phyloP scores from a whole-genome alignment of 2,329 filamentous ascomycete genomes.

The Hypoxylon sp. region DNA sequence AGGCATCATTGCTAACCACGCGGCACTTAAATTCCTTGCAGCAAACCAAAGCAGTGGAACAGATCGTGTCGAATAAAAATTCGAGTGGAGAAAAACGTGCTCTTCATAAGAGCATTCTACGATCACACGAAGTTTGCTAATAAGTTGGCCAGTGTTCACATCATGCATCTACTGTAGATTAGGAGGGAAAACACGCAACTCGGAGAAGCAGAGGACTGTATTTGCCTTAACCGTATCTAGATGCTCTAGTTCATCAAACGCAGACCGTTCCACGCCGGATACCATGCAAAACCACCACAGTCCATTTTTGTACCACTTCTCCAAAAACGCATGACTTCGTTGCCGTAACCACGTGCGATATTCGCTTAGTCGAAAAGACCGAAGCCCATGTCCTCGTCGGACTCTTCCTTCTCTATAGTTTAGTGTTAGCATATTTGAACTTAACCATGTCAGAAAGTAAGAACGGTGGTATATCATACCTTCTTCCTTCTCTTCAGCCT shows the following conservation, averaged over 20 bases:
- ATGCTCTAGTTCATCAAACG: conserved; percentile 49
- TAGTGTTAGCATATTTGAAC: conserved; percentile 19
- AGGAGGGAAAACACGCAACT: background rate
- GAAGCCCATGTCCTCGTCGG: conserved; percentile 83
- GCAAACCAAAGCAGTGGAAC: background rate
- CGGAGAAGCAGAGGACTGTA: conserved; percentile 50
- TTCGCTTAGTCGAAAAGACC: conserved; percentile 80
- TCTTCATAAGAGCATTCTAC: background rate
- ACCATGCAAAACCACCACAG: conserved; percentile 51
- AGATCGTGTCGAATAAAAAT: background rate
- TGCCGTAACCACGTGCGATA: conserved; percentile 41
- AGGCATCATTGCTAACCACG: background rate
- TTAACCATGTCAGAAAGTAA: background rate
- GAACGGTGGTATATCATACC: conserved; percentile 73
- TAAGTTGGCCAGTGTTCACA: background rate
- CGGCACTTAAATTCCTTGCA: background rate
- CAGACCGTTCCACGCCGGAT: conserved; percentile 51
- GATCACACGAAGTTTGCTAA: background rate
- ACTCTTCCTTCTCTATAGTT: conserved; percentile 73
- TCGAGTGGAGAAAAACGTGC: background rate
- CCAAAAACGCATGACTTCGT: conserved; percentile 50
- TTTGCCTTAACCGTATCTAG: conserved; percentile 48
- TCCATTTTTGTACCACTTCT: conserved; percentile 50
- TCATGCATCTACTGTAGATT: conserved; percentile 9
- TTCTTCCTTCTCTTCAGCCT: conserved; percentile 79